Base-by-base conservation (phyloP, 2,329 filamentous ascomycete species). In the Ceratocystis cubensis region DNA sequence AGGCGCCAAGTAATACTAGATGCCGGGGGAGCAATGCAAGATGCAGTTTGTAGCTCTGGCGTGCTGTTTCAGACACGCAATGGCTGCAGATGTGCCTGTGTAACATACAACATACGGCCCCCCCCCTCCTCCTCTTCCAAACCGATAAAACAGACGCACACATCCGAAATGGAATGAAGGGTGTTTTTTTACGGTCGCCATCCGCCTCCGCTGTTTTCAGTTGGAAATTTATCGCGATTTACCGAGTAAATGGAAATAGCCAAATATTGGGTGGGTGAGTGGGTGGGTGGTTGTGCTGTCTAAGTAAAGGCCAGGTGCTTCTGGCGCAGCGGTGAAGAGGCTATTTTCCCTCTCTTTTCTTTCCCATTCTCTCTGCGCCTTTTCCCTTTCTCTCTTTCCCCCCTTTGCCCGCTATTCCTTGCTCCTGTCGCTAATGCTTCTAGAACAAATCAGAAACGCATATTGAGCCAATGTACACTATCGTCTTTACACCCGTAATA, bases 141-240 rank as follows among this genome's bases (percentile, higher is more conserved):
- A 25, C 25, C 50, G 50, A 28, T 15, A 56, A 25, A 57, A 30
- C 53, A 57, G 53, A 57, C 28, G 53, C 53, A 57, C 53, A 57
- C 28, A 57, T 57, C 53, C 53, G 53, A 57, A 57, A 57, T 57
- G 7, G 53, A 57, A 57, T 57, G 25, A 57, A 57, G 53, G 53
- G 17, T 30, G 53, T 30, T 57, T 41, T 41, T 41, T 53, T 5
- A n/a, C 28, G 10, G 53, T 33, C 2, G 53, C 28, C 28, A 33
- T 57, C 17, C 28, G 53, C 30, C 17, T 33, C 28, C 17, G 53
- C 2, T 57, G 22, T 30, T 30, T 33, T 25, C 28, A 22, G 22
- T 7, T 30, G 22, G 48, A 13, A 53, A 20, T 53, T 53, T 25
- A 25, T 53, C 48, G 10, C n/a, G 48, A 30, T 33, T 30, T 57